These are phyloP conservation scores for Persicaria tinctoria DNA, from an alignment of 148 eudicot species.

Conservation along the genomic window DNA sequence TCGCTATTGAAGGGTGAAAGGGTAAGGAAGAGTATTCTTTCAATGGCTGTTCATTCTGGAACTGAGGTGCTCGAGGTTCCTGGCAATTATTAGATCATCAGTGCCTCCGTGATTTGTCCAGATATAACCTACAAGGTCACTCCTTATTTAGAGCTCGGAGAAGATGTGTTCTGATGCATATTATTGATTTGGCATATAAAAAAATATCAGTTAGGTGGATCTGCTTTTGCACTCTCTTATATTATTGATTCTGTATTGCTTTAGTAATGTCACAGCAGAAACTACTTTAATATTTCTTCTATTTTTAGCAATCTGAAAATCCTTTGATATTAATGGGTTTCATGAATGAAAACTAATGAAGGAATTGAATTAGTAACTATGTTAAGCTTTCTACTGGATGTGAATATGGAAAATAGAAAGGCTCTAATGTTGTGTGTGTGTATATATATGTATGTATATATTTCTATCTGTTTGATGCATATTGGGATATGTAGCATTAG, in stretches of 20 bases:
- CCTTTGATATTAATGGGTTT: too few species aligned
- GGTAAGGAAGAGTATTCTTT: slow-evolving; percentile 50
- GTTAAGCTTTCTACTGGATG: neutral
- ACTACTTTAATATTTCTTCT: slow-evolving; percentile 21
- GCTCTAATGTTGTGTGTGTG: slow-evolving; percentile 71
- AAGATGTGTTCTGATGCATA: too few species aligned
- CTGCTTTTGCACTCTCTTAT: too few species aligned
- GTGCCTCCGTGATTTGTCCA: slow-evolving; percentile 25
- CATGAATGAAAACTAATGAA: too few species aligned
- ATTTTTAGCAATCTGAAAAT: slow-evolving; percentile 16
- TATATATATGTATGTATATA: slow-evolving; percentile 67
- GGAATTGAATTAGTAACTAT: too few species aligned
- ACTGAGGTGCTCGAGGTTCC: slow-evolving; percentile 35
- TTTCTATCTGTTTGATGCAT: neutral
- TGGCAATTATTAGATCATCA: slow-evolving; percentile 62
- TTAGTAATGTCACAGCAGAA: too few species aligned
- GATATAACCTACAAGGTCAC: too few species aligned
- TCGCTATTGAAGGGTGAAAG: slow-evolving; percentile 84
- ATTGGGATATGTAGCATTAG: too few species aligned
- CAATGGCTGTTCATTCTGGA: slow-evolving; percentile 76
- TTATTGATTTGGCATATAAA: too few species aligned
- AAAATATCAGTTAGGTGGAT: too few species aligned
- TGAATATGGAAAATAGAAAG: slow-evolving; percentile 76
- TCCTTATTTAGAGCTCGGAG: too few species aligned
- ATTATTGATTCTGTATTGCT: too few species aligned